Evolutionary conservation across 2,329 filamentous ascomycete genomes (phyloP), one percentile per base, ranked within the genome.

Genomic region (Nemania sp.): DNA sequence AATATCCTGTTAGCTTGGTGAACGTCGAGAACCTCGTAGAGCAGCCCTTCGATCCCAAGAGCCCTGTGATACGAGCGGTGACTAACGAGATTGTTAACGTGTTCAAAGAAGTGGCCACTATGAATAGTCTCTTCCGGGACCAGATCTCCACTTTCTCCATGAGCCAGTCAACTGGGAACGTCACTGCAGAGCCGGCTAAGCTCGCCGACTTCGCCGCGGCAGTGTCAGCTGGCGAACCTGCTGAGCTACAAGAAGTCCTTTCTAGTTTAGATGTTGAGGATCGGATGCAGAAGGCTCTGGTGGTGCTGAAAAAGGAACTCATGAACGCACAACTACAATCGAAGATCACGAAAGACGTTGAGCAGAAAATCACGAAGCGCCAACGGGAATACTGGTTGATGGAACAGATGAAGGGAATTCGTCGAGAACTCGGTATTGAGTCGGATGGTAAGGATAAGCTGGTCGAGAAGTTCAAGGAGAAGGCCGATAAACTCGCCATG

Each of bases 341-440:
- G 59, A 99, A 98, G 81, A 98, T 99, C 60, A 92, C 90, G 60
- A 97, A 97, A 78, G 95, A 99, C 72, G 96, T 99, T 17, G 95
- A 98, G 75, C 92, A 87, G 72, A 97, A 97, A 78, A 98, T 99
- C 55, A 93, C 93, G 70, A 98, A 99, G 79, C 89, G 94, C 32
- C 95, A 99, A 75, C 88, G 95, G 54, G 95, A 99, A 74, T 99
- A 98, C 79, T 98, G 92, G 91, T 81, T 99, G 48, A 96, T 97
- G 92, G 95, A 99, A 77, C 96, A 99, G 76, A 97, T 99, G 93
- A 98, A 98, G 81, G 95, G 93, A 25, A 99, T 99, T 72, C 90
- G 92, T 60, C 86, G 95, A 60, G 95, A 99, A 77, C 86, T 99
- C 50, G 95, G 96, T 20, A 91, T 99, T 54, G 96, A 99, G 75